Evolutionary conservation across 2,329 filamentous ascomycete genomes (phyloP).

Genomic region (Fusarium concolor): DNA sequence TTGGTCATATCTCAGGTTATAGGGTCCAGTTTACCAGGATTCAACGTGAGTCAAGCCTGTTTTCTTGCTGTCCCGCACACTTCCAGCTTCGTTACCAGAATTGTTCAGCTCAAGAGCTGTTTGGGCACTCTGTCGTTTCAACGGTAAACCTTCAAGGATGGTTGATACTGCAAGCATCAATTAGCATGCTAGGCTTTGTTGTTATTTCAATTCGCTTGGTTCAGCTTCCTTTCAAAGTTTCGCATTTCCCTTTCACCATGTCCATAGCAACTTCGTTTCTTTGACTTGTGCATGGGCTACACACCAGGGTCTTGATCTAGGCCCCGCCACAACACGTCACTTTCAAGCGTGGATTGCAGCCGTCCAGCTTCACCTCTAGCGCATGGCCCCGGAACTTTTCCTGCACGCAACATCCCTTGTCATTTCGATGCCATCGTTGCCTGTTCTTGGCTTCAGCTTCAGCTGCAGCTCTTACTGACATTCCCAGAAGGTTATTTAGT

Average conservation of each 20-base stretch:
- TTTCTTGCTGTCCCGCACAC: conserved; percentile 14
- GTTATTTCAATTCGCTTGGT: neutral
- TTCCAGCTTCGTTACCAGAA: conserved; percentile 7
- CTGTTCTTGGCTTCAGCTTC: conserved; percentile 11
- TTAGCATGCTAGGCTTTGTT: neutral
- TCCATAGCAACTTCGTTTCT: conserved; percentile 13
- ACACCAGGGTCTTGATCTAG: conserved; percentile 38
- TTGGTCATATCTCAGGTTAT: conserved; percentile 30
- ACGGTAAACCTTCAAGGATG: neutral
- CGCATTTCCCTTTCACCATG: conserved; percentile 8
- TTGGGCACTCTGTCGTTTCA: conserved; percentile 1
- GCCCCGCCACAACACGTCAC: conserved; percentile 47
- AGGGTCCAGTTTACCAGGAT: conserved; percentile 28
- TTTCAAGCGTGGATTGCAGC: conserved; percentile 45
- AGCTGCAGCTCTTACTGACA: conserved; percentile 32
- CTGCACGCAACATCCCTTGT: conserved; percentile 35
- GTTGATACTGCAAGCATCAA: neutral
- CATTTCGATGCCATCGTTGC: conserved; percentile 28
- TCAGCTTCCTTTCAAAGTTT: conserved; percentile 2
- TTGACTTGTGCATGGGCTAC: conserved; percentile 28
- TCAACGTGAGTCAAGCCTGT: conserved; percentile 33
- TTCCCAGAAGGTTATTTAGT: conserved; percentile 22
- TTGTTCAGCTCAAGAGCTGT: conserved; percentile 1
- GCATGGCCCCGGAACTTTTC: conserved; percentile 35
- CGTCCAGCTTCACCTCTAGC: conserved; percentile 41